Base-by-base conservation (phyloP, 768 basidiomycete genomes). In the Hydnomerulius pinastri region DNA sequence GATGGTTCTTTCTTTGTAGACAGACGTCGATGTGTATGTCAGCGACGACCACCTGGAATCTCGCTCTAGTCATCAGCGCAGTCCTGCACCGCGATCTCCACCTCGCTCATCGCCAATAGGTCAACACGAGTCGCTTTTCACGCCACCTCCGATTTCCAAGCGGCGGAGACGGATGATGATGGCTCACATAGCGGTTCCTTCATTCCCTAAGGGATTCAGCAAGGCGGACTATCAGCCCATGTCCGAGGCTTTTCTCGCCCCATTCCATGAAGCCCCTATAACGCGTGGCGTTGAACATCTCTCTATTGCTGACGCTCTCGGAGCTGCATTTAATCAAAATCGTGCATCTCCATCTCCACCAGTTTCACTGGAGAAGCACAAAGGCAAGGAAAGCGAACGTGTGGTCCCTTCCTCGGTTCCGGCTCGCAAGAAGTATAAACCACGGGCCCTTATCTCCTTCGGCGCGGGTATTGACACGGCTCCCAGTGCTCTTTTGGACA, bases 41-140 rank as follows among this genome's bases (percentile, higher is more conserved):
- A 48, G 15, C 6, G 10, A 49, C 27, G 29, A 21, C n/a, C 1
- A 20, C 40, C 10, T 25, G 13, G 43, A 37, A 24, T 49, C 50
- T n/a, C 36, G 53, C 28, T n/a, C 61, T 29, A 53, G 54, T 21
- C 44, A 41, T 33, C 43, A 4, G 0, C 18, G 23, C 17, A 9
- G 0, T 33, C 9, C 8, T 3, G n/a, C 51, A 15, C 25, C 20
- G 28, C n/a, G 10, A 9, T 53, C 52, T 13, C 10, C 12, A 12
- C 27, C 2, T 13, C 48, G 50, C 35, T 42, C 67, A 4, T 40
- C 56, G 4, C 33, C 38, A 15, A 41, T 55, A 17, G 44, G 37
- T 20, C 36, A 4, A 3, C 46, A 59, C 18, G 51, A 42, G 7
- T 66, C 62, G 9, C 64, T 70, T 35, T 68, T 68, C 41, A 68